Conservation (phyloP, 345 rosid species). For the Geranium brycei region DNA sequence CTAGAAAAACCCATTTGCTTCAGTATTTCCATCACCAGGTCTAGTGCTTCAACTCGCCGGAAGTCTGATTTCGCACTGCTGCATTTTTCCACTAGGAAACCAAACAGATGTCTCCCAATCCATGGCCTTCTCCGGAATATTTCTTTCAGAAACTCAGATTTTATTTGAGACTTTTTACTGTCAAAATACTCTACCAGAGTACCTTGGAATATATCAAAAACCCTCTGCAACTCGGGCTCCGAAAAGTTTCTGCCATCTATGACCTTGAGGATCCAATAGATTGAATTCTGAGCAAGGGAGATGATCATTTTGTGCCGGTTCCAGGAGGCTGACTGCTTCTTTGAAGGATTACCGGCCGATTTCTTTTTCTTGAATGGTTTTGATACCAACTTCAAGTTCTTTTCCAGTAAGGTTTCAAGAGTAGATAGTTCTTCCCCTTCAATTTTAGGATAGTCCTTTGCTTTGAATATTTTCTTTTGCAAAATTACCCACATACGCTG, state of each 20-base stretch:
- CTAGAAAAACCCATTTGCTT: slow-evolving; percentile 34
- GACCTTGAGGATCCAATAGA: slow-evolving; percentile 68
- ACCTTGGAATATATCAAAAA: slow-evolving; percentile 36
- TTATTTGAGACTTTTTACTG: slow-evolving; percentile 62
- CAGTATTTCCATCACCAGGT: slow-evolving; percentile 53
- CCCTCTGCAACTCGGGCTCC: slow-evolving; percentile 43
- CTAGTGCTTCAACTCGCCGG: slow-evolving; percentile 74
- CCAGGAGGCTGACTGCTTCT: slow-evolving; percentile 61
- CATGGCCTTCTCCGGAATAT: slow-evolving; percentile 61
- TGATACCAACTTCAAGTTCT: slow-evolving; percentile 67
- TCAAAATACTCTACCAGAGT: slow-evolving; percentile 52
- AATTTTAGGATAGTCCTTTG: slow-evolving; percentile 56
- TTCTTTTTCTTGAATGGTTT: slow-evolving; percentile 83
- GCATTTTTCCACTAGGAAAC: slow-evolving; percentile 54
- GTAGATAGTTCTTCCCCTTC: slow-evolving; percentile 36
- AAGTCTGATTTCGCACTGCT: slow-evolving; percentile 47
- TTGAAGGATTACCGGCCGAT: slow-evolving; percentile 39
- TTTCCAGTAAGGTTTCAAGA: slow-evolving; percentile 60
- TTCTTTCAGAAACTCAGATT: slow-evolving; percentile 65
- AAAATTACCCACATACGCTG: slow-evolving; percentile 91
- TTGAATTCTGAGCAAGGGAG: slow-evolving; percentile 63
- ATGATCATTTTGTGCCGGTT: slow-evolving; percentile 60
- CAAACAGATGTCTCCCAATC: slow-evolving; percentile 49
- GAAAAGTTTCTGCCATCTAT: slow-evolving; percentile 48
- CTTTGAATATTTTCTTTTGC: slow-evolving; percentile 79